Evolutionary conservation across 2,329 filamentous ascomycete genomes (phyloP), one percentile per base, ranked within the genome.

Genomic region (Penicillium sp.): DNA sequence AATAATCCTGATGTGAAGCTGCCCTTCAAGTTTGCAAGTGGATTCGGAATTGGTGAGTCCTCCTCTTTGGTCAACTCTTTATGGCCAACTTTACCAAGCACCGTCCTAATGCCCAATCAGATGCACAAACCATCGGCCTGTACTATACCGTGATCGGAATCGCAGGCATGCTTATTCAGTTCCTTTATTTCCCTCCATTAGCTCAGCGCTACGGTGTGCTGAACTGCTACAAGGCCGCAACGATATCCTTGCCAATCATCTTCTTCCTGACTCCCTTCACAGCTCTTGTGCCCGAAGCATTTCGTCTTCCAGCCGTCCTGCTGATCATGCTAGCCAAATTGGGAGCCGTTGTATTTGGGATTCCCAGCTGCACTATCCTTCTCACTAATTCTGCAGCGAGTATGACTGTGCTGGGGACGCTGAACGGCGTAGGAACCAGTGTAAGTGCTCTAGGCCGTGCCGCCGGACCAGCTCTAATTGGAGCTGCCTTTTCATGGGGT

Each of bases 361-460:
- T 96, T 69, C 93, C 94, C 0, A 94, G 89, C 65, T 87, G 83
- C 24, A 95, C 90, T 6, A 96, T 97, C 62, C 79, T 97, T 44
- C 81, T 97, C 34, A 96, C 92, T 26, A 96, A 96, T 73, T 90
- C 87, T 9, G 90, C 90, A 4, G 74, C 80, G 1, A 91, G 87
- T 49, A 76, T 96, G 15, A 78, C 81, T 41, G 83, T 95, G 9
- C 81, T 97, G 5, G 92, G 91, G 1, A 96, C 92, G 0, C 75
- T 97, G 50, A 97, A 97, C 65, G 94, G 93, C 2, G 85, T 96
- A 56, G 92, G 90, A 0, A 96, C 92, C 0, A 88, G 87, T 51
- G 84, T 92, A 31, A 87, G 86, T 58, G 91, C 89, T 0, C 71
- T 96, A 5, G 93, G 92, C 1, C 79, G 92, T 45, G 92, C 90